These are phyloP conservation scores for Aspergillus nidulans DNA, from an alignment of 495 filamentous ascomycete species.

Conservation along the genomic window DNA sequence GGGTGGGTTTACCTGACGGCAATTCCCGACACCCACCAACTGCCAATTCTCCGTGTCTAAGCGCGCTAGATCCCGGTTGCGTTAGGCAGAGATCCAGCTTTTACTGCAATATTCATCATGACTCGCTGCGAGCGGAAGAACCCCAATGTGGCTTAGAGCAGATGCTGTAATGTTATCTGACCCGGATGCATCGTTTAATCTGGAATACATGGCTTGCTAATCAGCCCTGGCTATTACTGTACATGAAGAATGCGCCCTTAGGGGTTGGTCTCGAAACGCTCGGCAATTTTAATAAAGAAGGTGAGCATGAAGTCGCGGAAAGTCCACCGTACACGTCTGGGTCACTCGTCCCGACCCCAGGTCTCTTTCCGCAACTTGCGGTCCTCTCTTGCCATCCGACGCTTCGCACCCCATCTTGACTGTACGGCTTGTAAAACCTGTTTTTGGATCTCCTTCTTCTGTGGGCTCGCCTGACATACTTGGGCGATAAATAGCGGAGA, in stretches of 20 bases:
- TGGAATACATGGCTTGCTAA: constrained; percentile 19
- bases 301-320: background rate
- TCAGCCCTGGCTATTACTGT: constrained; percentile 5
- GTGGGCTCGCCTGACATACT: constrained; percentile 43
- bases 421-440: constrained; percentile 55
- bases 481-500: constrained; percentile 65
- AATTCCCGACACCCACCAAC: constrained; percentile 1
- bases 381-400: constrained; percentile 70
- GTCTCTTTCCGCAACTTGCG: constrained; percentile 60
- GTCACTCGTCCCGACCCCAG: constrained; percentile 48
- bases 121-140: background rate
- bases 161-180: background rate
- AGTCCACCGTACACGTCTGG: background rate
- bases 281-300: background rate
- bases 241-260: background rate
- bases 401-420: constrained; percentile 68
- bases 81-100: background rate
- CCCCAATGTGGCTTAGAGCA: background rate
- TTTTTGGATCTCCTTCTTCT: constrained; percentile 50
- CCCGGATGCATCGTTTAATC: background rate
- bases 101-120: background rate
- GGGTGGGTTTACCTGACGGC: constrained; percentile 9
- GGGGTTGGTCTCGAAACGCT: background rate
- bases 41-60: constrained; percentile 11
- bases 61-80: constrained; percentile 5